These are phyloP conservation scores for Lumnitzera racemosa DNA, from an alignment of 345 rosid genomes.

Conservation along the genomic window DNA sequence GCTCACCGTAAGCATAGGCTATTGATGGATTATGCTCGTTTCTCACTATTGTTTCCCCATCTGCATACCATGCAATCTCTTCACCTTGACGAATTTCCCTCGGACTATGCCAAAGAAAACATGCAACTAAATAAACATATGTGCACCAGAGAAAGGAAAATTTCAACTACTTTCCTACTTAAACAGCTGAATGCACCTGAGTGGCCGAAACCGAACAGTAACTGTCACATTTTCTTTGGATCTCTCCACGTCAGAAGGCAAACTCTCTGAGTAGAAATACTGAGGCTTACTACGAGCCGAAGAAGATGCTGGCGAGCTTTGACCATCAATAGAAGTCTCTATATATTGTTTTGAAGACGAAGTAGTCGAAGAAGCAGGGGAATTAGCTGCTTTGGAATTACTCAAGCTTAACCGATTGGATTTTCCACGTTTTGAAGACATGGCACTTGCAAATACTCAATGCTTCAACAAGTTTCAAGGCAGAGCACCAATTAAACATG, in stretches of 20 bases:
- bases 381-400: constrained; percentile 52
- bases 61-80: constrained; percentile 99
- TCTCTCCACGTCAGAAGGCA: constrained; percentile 31
- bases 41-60: constrained; percentile 90
- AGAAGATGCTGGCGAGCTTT: constrained; percentile 94
- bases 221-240: constrained; percentile 91
- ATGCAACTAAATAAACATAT: constrained; percentile 13
- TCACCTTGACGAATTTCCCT: constrained; percentile 97
- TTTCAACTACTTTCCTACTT: background rate
- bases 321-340: constrained; percentile 83
- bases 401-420: constrained; percentile 39
- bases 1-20: constrained; percentile 95
- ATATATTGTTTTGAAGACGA: constrained; percentile 72
- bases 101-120: constrained; percentile 44
- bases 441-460: constrained; percentile 26
- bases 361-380: constrained; percentile 82
- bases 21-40: constrained; percentile 77
- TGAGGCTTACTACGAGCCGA: constrained; percentile 87
- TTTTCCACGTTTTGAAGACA: constrained; percentile 72
- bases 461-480: constrained; percentile 17
- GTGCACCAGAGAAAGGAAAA: constrained; percentile 1
- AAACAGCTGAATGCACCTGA: constrained; percentile 44
- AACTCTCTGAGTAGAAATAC: constrained; percentile 48
- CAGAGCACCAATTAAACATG: constrained; percentile 7
- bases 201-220: constrained; percentile 95